Base-by-base conservation (phyloP, 805 yeast genomes). In the Candida rishiriensis region DNA sequence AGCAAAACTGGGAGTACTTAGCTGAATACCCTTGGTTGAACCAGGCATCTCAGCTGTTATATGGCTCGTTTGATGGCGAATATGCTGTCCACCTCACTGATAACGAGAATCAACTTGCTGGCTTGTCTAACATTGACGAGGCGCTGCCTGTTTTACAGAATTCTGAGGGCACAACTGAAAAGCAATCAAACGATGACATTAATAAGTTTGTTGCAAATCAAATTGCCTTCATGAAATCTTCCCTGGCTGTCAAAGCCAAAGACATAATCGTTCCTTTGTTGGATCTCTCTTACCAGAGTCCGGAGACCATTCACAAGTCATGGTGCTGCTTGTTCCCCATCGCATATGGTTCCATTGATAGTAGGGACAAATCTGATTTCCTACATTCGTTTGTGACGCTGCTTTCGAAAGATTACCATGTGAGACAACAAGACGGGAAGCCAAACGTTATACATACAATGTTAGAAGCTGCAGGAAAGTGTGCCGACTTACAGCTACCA, bases 1-100 rank as follows among this genome's bases (percentile, higher is more conserved):
- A 93, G 56, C 99, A 93, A 61, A 91, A 88, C 57, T 93, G 99
- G 99, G 99, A 93, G 60, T 85, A 78, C 52, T 69, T 93, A 33
- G 90, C 95, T 0, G 99, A 93, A 52, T 86, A 85, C 55, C 86
- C 89, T 35, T 93, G 99, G 99, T 66, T 91, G 49, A 88, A 88
- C 60, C 98, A 91, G 62, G 98, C 96, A 0, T 70, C 88, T 15
- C 97, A 90, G 59, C 65, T 95, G 28, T 65, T 93, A 7, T 88
- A 84, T 57, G 96, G 93, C 0, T 74, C 96, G 0, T 81, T 87
- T 52, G 83, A 83, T 45, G 63, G 63, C 34, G 73, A 74, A 1
- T 69, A 74, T 43, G 61, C 57, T 2, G 53, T 88, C 15, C 64
- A 61, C 18, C 61, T 87, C 38, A 62, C 66, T 2, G 64, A 65